A percentile compares a stretch with the other conserved stretches of the same genome.
Evolutionary conservation across 2,329 filamentous ascomycete genomes (phyloP).

Genomic region (Epichloe brachyelytri): DNA sequence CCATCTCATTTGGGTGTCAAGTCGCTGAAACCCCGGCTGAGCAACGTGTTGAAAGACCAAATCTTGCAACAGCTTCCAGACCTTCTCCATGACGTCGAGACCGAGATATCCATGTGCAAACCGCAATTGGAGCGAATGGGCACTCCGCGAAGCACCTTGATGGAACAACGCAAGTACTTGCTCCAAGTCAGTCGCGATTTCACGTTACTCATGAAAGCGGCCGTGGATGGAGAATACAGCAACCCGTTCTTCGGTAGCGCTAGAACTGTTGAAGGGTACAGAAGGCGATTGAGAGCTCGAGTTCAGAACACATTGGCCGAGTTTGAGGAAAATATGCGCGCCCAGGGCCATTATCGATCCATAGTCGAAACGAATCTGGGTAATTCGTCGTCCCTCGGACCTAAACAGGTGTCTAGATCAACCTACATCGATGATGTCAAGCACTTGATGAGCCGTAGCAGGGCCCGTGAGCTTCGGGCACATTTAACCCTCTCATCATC

Average conservation of each 20-base stretch:
- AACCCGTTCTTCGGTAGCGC: conserved; percentile 33
- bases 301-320: conserved; percentile 29
- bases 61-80: conserved; percentile 33
- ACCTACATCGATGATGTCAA: conserved; percentile 13
- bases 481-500: conserved; percentile 46
- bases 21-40: conserved; percentile 34
- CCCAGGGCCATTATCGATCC: conserved; percentile 16
- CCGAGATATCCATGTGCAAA: conserved; percentile 21
- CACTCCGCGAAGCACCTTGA: conserved; percentile 25
- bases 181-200: conserved; percentile 31
- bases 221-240: conserved; percentile 38
- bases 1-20: conserved; percentile 31
- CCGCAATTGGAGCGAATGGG: conserved; percentile 34
- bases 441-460: conserved; percentile 10
- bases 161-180: conserved; percentile 36
- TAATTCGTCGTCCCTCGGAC: too few species aligned
- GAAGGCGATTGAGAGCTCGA: conserved; percentile 37
- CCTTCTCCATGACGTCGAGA: conserved; percentile 29
- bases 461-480: conserved; percentile 43
- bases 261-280: conserved; percentile 18
- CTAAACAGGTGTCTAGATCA: not conserved
- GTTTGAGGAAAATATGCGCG: conserved; percentile 37
- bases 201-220: conserved; percentile 29
- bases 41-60: conserved; percentile 34
- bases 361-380: conserved; percentile 14